Evolutionary conservation across 1,139 yeast species (phyloP), one percentile per base, ranked within the genome.

Genomic region (Saccharomyces uvarum): DNA sequence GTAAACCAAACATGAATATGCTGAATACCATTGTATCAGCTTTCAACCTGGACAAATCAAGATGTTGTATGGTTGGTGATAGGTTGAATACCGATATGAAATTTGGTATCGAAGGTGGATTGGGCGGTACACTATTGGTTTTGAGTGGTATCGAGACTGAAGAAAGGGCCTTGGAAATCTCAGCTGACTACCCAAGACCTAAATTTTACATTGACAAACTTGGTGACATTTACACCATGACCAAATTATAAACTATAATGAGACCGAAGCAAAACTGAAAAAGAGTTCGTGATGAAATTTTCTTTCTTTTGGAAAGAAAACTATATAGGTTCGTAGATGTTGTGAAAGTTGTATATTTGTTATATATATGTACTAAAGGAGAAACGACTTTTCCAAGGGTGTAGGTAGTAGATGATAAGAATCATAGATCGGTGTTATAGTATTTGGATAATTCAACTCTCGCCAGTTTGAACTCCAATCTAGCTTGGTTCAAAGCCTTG

Each of bases 21-120:
- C 81, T 93, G 84, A 88, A 89, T 67, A 84, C 96, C 26, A 88
- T 93, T 67, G 82, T 85, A 59, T 87, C 88, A 7, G 84, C 84
- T 51, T 68, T 72, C 24, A 69, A 78, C 19, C 73, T 81, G 44
- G 81, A 82, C 57, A 85, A 88, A 46, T 65, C 74, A 13, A 77
- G 81, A 56, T 86, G 96, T 7, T 79, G 93, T 61, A 93, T 93
- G 98, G 82, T 93, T 59, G 99, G 99, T 29, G 99, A 93, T 70
- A 79, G 99, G 59, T 77, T 93, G 57, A 91, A 93, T 69, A 93
- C 99, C 1, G 99, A 93, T 65, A 93, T 93, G 83, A 81, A 80
- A 65, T 93, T 93, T 71, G 99, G 99, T 47, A 77, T 81, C 56
- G 84, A 84, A 57, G 96, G 97, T 51, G 95, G 95, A 0, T 77